Base-by-base conservation (phyloP, 2,329 filamentous ascomycete genomes). In the Fusarium buharicum region DNA sequence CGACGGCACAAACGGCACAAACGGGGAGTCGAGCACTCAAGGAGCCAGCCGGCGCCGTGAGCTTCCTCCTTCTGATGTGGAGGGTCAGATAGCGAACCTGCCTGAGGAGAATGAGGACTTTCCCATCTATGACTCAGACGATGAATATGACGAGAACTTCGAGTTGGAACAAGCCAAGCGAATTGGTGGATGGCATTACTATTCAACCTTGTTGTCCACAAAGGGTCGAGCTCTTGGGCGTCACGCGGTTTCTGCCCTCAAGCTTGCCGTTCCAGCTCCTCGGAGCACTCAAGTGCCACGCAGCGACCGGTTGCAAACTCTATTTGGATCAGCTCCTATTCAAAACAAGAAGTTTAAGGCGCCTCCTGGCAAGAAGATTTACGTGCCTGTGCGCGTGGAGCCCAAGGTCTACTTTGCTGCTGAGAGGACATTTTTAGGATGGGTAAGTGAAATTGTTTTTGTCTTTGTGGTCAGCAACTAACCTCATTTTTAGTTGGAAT, bases 341-440 rank as follows among this genome's bases (percentile, higher is more conserved):
- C 81, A 84, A 62, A 80, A 75, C 27, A 85, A 82, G 74, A 82
- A 78, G 67, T 86, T 93, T 79, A 89, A 87, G 73, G 90, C 91
- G 9, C 91, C 91, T 12, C 88, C 86, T 74, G 91, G 91, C 50
- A 94, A 93, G 86, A 91, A 91, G 75, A 98, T 99, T 56, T 94
- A 98, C 71, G 95, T 99, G 20, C 94, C 94, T 13, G 90, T 98
- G 51, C 88, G 95, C 44, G 93, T 99, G 30, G 95, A 99, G 77
- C 95, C 95, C 30, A 99, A 99, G 79, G 95, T 99, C 46, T 97
- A 93, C 76, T 97, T 99, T 74, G 95, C 95, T 18, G 93, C 93
- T 1, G 95, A 99, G 77, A 87, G 95, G 64, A 99, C 95, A 1
- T 99, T 97, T 78, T 84, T 99, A 54, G 91, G 92, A 62, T 99